Conservation (phyloP, 208 protist species). For the Trypanosoma brucei region DNA sequence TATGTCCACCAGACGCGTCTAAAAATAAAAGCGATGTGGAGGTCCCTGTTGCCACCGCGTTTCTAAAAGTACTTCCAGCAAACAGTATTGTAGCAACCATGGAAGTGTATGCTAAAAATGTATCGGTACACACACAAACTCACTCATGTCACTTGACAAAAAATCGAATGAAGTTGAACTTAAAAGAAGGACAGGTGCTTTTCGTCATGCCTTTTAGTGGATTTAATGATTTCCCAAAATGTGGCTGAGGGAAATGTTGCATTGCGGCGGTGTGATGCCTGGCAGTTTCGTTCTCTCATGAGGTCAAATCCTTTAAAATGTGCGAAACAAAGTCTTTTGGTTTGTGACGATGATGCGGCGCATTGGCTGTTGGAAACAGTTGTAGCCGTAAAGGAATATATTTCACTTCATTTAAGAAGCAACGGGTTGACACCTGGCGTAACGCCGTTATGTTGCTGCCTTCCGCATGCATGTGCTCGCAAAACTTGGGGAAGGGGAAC, state of each 20-base stretch:
- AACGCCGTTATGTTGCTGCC: too few species aligned
- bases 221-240: not conserved
- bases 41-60: not conserved
- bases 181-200: conserved; percentile 1
- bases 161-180: conserved; percentile 4
- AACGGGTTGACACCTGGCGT: too few species aligned
- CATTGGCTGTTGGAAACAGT: conserved; percentile 17
- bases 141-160: conserved; percentile 16
- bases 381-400: not conserved
- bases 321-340: not conserved
- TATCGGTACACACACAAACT: conserved; percentile 5
- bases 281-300: not conserved
- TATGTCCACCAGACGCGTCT: not conserved
- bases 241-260: conserved; percentile 3
- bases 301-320: conserved; percentile 6
- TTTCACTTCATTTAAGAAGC: too few species aligned
- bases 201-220: conserved; percentile 15
- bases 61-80: conserved; percentile 6
- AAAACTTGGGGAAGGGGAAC: too few species aligned
- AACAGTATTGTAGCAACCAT: conserved; percentile 11
- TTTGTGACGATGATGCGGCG: not conserved
- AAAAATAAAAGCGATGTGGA: not conserved
- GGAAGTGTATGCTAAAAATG: conserved; percentile 9
- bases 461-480: too few species aligned
- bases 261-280: conserved; percentile 8